A percentile compares a stretch with the other conserved stretches of the same genome.
Evolutionary conservation across 768 basidiomycete species (phyloP).

Genomic region (Sarcodon sp.): DNA sequence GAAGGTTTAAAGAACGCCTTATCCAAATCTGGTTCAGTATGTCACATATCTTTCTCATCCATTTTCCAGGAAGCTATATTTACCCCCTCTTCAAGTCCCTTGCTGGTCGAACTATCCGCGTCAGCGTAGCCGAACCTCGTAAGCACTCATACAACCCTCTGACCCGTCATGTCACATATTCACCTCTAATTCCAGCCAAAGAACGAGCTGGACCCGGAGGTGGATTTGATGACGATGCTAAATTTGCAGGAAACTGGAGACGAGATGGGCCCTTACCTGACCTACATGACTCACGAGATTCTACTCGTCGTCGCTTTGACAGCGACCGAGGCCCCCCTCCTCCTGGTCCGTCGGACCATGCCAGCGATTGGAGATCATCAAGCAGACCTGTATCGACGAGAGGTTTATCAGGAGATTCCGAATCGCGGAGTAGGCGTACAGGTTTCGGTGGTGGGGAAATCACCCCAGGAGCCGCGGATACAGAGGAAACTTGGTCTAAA

Average conservation of each 20-base stretch:
- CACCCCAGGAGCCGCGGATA: conserved; percentile 43
- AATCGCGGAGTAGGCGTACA: conserved; percentile 37
- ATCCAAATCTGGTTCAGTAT: conserved; percentile 52
- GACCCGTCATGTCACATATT: conserved; percentile 5
- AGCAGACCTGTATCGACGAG: conserved; percentile 13
- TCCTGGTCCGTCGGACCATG: conserved; percentile 45
- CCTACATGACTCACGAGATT: conserved; percentile 42
- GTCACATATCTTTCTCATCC: conserved; percentile 13
- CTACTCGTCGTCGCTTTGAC: conserved; percentile 58
- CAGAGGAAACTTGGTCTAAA: conserved; percentile 67
- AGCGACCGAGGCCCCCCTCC: conserved; percentile 29
- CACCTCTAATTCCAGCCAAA: conserved; percentile 40
- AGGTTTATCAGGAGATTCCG: conserved; percentile 3
- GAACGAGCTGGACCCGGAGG: conserved; percentile 48
- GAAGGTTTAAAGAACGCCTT: conserved; percentile 82
- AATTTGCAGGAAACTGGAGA: conserved; percentile 79
- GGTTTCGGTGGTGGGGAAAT: conserved; percentile 37
- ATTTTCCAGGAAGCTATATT: neutral
- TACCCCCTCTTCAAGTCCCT: conserved; percentile 33
- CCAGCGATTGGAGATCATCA: conserved; percentile 62
- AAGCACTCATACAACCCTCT: conserved; percentile 18
- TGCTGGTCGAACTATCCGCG: conserved; percentile 69
- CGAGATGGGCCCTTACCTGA: conserved; percentile 80
- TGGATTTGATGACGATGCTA: conserved; percentile 53
- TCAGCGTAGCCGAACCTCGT: conserved; percentile 96